These are phyloP conservation scores for Cyclotella distinguenda DNA, from an alignment of 108 stramenopile genomes.

Conservation along the genomic window DNA sequence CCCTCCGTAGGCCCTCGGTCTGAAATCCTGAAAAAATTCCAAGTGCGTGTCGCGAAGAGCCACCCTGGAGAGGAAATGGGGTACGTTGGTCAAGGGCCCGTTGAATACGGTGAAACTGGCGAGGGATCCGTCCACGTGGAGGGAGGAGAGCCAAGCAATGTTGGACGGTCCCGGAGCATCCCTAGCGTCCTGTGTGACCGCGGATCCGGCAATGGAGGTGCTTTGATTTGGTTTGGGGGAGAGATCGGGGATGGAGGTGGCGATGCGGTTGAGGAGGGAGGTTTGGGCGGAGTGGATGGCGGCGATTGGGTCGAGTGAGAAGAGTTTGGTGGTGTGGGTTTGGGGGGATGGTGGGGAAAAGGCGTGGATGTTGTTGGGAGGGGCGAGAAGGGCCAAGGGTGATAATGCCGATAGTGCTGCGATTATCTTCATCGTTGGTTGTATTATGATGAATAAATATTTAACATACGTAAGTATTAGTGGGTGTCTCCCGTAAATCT, in stretches of 20 bases:
- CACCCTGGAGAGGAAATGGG: conserved; percentile 67
- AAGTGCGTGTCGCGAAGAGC: conserved; percentile 29
- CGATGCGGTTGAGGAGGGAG: conserved; percentile 49
- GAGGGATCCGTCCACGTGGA: conserved; percentile 46
- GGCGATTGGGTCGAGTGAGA: conserved; percentile 33
- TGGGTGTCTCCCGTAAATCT: too few species aligned
- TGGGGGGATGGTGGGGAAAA: too few species aligned
- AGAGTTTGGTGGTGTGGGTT: not conserved
- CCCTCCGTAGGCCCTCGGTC: conserved; percentile 77
- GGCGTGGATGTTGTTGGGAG: too few species aligned
- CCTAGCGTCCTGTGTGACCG: conserved; percentile 51
- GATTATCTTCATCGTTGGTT: too few species aligned
- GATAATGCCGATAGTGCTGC: too few species aligned
- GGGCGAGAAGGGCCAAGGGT: too few species aligned
- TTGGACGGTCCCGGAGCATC: conserved; percentile 82
- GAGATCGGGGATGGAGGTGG: conserved; percentile 61
- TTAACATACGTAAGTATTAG: too few species aligned
- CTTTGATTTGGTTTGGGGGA: conserved; percentile 62
- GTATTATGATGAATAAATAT: too few species aligned
- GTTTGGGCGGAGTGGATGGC: conserved; percentile 54
- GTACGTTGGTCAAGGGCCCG: conserved; percentile 78
- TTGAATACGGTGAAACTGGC: conserved; percentile 73
- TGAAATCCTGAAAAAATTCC: conserved; percentile 61
- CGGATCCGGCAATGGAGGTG: conserved; percentile 27
- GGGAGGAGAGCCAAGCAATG: conserved; percentile 68